Base-by-base conservation (phyloP, 2,329 filamentous ascomycete genomes). In the Xylaria sp. region DNA sequence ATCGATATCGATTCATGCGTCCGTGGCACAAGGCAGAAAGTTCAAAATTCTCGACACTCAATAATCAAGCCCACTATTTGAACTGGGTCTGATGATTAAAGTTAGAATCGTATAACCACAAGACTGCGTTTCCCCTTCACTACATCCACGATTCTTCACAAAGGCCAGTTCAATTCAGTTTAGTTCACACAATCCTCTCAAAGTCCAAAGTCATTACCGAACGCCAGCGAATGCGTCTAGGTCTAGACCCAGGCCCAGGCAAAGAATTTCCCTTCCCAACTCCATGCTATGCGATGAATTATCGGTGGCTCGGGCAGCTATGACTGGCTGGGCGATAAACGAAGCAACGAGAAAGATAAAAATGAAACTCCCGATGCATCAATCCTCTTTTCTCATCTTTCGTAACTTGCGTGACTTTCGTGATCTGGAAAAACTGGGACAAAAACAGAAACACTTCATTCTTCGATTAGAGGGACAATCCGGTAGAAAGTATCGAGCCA, bases 191-290 rank as follows among this genome's bases (percentile, higher is more conserved):
- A 44, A 9, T 44, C n/a, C 62, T 40, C 44, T 53, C 59, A 13
- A 26, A 48, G 9, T 46, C 40, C 31, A 23, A 67, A 40, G 31
- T 28, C 36, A 40, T 42, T 28, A 38, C 31, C 23, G n/a, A 67
- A 61, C 65, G 33, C 65, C 68, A 70, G 51, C 59, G 23, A 66
- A 71, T 68, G 68, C 59, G 56, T 64, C 57, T 53, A 68, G 46
- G 46, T 59, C 54, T 38, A 59, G 31, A 13, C 17, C 49, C 33
- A 60, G 58, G 46, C 28, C 31, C 17, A 60, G 42, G 20, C 13
- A 42, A 11, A 60, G 40, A 42, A 51, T 38, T 49, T 44, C 42
- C 48, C 48, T 26, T 42, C 2, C 59, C 23, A 71, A 68, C 60
- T 65, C 68, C 59, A 53, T 64, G 68, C 68, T 61, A 71, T 69